phyloP scores from a whole-genome alignment of 352 stramenopile species.

The Pythium vanterpoolii region DNA sequence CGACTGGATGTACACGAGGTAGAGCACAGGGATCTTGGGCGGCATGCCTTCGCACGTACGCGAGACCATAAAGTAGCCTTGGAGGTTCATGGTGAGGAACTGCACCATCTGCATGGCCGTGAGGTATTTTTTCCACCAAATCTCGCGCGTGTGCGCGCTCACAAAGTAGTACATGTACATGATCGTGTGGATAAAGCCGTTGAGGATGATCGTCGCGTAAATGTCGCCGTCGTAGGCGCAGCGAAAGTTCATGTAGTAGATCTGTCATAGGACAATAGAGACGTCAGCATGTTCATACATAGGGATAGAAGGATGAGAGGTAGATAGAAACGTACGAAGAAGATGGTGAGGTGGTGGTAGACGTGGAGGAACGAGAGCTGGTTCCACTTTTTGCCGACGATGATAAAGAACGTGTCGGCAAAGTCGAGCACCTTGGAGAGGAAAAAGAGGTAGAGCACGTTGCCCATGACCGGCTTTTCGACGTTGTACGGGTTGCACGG shows the following conservation, averaged over 20 bases:
- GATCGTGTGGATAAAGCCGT: slow-evolving; percentile 95
- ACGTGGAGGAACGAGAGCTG: slow-evolving; percentile 94
- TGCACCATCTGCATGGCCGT: slow-evolving; percentile 93
- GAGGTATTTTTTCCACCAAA: slow-evolving; percentile 95
- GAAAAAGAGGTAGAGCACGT: slow-evolving; percentile 98
- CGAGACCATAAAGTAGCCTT: slow-evolving; percentile 40
- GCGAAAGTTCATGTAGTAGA: slow-evolving; percentile 93
- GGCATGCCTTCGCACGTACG: slow-evolving; percentile 78
- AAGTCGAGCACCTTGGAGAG: slow-evolving; percentile 96
- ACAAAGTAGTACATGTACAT: slow-evolving; percentile 99
- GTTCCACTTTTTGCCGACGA: slow-evolving; percentile 94
- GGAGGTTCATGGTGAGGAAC: slow-evolving; percentile 73
- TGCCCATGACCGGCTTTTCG: slow-evolving; percentile 90
- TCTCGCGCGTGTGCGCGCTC: slow-evolving; percentile 91
- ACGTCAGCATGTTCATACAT: too few species aligned
- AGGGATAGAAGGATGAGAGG: too few species aligned
- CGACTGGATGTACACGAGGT: slow-evolving; percentile 93
- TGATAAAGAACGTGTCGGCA: slow-evolving; percentile 97
- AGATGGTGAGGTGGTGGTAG: slow-evolving; percentile 95
- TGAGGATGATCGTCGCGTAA: slow-evolving; percentile 92
- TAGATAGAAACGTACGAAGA: slow-evolving; percentile 45
- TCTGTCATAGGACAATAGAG: too few species aligned
- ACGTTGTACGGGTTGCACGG: slow-evolving; percentile 93
- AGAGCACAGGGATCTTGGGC: slow-evolving; percentile 58
- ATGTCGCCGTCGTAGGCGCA: slow-evolving; percentile 91